Base-by-base conservation (phyloP, 352 stramenopile species). In the Globisporangium recalcitrans region DNA sequence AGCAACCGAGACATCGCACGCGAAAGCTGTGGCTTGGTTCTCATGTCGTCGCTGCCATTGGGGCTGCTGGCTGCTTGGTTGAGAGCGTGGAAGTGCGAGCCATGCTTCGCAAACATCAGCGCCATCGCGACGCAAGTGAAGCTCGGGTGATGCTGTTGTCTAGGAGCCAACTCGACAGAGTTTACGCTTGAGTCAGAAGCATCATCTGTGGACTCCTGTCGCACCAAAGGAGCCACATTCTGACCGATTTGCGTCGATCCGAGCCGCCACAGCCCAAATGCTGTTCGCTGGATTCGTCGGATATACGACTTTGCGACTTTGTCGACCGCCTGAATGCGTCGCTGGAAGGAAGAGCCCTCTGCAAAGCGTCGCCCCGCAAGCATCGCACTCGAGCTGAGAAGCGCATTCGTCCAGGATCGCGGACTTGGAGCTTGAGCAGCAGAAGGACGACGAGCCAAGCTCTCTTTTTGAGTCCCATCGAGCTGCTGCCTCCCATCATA, bases 71-170 rank as follows among this genome's bases (percentile, higher is more conserved):
- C 10, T 8, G 21, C 38, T 40, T 46, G 42, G 4, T 46, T 24
- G 31, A 59, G 49, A 38, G 62, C 32, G 36, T 63, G 68, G 8
- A 54, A 62, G 44, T 74, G 71, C 34, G 52, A 38, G 14, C 62
- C 62, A 14, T 67, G 68, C 3, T 42, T 58, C 11, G 42, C 61
- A 49, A 77, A 61, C 60, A 78, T 67, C 26, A 85, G 51, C 42
- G 74, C 58, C 72, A 82, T 79, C 14, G 76, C 73, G 4, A 68
- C 68, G 27, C 70, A 79, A 5, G 72, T 64, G 49, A 85, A 85
- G 56, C 68, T 85, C 0, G 66, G 42, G 13, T 26, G 24, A 11
- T n/a, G 11, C 4, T 32, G 31, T 19, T 51, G 6, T 19, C 14
- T 59, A 2, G 14, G 14, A 1, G 11, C 31, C 4, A 9, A 7